These are phyloP conservation scores for Jacaranda mimosifolia DNA, from an alignment of 257 asterid genomes.

Conservation along the genomic window DNA sequence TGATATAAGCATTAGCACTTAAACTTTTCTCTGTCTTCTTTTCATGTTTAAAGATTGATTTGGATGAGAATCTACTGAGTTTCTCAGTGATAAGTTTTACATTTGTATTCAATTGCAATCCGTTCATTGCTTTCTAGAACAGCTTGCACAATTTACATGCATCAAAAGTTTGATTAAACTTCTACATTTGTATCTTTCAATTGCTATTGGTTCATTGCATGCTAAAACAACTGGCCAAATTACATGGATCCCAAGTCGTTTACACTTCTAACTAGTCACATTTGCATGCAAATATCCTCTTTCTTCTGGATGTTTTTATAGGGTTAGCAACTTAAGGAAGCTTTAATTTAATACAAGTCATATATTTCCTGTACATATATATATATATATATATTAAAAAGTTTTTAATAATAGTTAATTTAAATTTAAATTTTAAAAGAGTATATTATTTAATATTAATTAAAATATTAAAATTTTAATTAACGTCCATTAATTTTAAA, in stretches of 20 bases:
- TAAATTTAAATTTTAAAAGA: too few relatives aligned
- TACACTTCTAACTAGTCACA: background rate
- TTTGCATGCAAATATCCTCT: slow-evolving; percentile 1
- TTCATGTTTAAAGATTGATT: background rate
- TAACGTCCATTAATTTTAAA: too few relatives aligned
- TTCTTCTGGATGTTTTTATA: background rate
- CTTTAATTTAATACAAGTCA: background rate
- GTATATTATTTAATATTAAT: too few relatives aligned
- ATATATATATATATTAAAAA: too few relatives aligned
- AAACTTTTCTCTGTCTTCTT: background rate
- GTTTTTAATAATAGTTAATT: too few relatives aligned
- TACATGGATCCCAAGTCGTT: background rate
- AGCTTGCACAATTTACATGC: background rate
- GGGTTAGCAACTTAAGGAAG: background rate
- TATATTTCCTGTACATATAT: background rate
- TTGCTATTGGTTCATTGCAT: background rate
- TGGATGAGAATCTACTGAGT: background rate
- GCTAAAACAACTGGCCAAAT: background rate
- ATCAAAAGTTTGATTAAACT: background rate
- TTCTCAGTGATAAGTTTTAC: background rate
- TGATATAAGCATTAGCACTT: background rate
- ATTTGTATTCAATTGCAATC: background rate
- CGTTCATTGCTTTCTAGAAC: background rate
- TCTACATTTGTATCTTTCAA: background rate
- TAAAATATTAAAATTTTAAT: too few relatives aligned